Conservation (phyloP, 345 rosid genomes). For the Dovyalis caffra region DNA sequence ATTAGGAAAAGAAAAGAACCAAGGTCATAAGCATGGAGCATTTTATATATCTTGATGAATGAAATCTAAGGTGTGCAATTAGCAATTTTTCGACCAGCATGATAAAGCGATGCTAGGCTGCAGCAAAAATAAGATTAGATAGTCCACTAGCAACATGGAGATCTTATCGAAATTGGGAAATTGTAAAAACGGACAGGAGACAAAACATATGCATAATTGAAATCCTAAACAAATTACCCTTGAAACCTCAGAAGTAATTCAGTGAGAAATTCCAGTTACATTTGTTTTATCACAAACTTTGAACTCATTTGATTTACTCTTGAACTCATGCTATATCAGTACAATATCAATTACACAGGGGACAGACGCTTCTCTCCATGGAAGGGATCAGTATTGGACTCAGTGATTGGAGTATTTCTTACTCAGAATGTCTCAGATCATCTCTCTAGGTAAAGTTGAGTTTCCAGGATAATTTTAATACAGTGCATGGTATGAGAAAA, state of each 20-base stretch:
- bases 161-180: not conserved
- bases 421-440: conserved; percentile 38
- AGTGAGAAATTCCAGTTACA: not conserved
- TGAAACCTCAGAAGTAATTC: not conserved
- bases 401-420: conserved; percentile 35
- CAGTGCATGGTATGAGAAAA: conserved; percentile 4
- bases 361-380: conserved; percentile 31
- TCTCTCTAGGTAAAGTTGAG: conserved; percentile 29
- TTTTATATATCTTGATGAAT: not conserved
- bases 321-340: conserved; percentile 18
- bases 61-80: not conserved
- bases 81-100: not conserved
- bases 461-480: conserved; percentile 19
- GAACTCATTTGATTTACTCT: conserved; percentile 3
- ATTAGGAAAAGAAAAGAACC: not conserved
- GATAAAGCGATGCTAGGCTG: not conserved
- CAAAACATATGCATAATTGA: not conserved
- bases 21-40: not conserved
- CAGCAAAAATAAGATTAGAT: not conserved
- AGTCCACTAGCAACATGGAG: not conserved
- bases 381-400: conserved; percentile 39
- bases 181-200: not conserved
- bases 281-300: not conserved
- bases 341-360: conserved; percentile 20
- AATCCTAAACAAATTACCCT: not conserved